Conservation (phyloP, 345 rosid genomes). For the Ceriops tagal region DNA sequence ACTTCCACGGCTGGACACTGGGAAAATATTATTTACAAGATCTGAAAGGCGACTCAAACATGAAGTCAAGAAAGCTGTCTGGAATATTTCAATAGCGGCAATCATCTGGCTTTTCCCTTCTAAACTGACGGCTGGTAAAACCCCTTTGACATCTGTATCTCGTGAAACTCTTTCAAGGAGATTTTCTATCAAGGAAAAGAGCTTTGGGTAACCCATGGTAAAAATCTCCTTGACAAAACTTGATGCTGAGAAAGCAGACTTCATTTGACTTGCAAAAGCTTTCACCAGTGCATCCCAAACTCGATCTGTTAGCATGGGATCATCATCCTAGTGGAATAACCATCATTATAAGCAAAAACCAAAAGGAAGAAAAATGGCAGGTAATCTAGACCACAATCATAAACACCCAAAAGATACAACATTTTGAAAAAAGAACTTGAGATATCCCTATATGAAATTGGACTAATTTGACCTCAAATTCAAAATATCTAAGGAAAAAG, state of each 20-base stretch:
- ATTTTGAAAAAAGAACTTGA: no score
- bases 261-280: conserved; percentile 88
- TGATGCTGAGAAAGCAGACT: conserved; percentile 92
- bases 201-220: conserved; percentile 90
- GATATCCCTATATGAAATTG: no score
- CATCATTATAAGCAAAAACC: conserved; percentile 19
- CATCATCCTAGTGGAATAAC: conserved; percentile 53
- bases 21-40: conserved; percentile 79
- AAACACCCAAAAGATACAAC: neutral
- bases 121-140: conserved; percentile 67
- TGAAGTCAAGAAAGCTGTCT: conserved; percentile 74
- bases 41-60: conserved; percentile 86
- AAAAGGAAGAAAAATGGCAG: neutral
- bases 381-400: conserved; percentile 3
- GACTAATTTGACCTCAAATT: no score
- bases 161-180: conserved; percentile 80
- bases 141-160: conserved; percentile 88
- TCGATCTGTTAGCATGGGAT: conserved; percentile 72
- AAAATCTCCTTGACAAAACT: conserved; percentile 96
- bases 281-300: conserved; percentile 97
- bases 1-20: conserved; percentile 89
- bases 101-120: conserved; percentile 82
- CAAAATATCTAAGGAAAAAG: no score
- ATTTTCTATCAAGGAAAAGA: conserved; percentile 74
- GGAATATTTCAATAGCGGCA: conserved; percentile 76